Evolutionary conservation across 106 monocot genomes (phyloP), one percentile per base, ranked within the genome.

Genomic region (Dendrobium nobile): DNA sequence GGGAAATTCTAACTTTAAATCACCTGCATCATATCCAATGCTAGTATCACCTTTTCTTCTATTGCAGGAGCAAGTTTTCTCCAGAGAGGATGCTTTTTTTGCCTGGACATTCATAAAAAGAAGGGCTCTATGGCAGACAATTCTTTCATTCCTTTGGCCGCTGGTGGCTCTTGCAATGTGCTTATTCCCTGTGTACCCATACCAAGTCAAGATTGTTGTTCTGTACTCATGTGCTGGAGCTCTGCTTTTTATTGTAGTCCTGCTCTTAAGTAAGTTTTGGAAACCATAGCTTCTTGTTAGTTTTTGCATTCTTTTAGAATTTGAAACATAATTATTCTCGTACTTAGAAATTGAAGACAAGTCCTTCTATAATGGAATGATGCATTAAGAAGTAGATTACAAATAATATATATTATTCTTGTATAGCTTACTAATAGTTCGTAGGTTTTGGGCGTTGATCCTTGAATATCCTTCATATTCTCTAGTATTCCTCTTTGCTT

Each of bases 31-130:
- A 51, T 51, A 51, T 51, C 51, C 13, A 51, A 51, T 11, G 13
- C 51, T 13, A 51, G 13, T 51, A 15, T 15, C 13, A 51, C 51
- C 51, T 51, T 51, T 51, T 51, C 51, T 13, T 0, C 51, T 37
- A 37, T 37, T 82, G 73, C 89, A 98, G 95, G 98, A 95, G 73
- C 98, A 98, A 98, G 78, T 82, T 20, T 98, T 98, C 77, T 89
- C 91, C 65, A 91, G 95, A 79, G 91, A 88, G 82, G 98, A 95
- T 90, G 92, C 91, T 13, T 98, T 98, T 84, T 98, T 95, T 86
- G 98, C 95, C 37, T 98, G 98, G 95, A 91, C 91, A 41, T 98
- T 95, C 80, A 91, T 98, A 91, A 98, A 93, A 89, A 95, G 88
- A 55, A 78, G 85, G 44, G 88, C 91, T 41, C 75, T 98, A 78